These are phyloP conservation scores for sorghum (Sorghum bicolor) DNA, from an alignment of 176 grass and related monocot genomes.

Conservation along the genomic window Sorghum_bicolor_NCBIv3 NC_012874.2:3673001-3673500, in stretches of 20 bases:
- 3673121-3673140: too few species aligned
- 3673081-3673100: too few species aligned
- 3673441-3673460: constrained; percentile 90
- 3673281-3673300: neutral
- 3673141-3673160: too few species aligned
- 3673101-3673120: too few species aligned
- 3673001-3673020: too few species aligned
- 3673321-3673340: neutral
- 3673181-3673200: neutral
- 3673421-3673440: constrained; percentile 86
- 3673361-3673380: constrained; percentile 68
- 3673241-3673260: neutral
- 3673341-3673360: constrained; percentile 47
- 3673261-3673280: neutral
- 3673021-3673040: too few species aligned
- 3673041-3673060: too few species aligned
- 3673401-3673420: constrained; percentile 88
- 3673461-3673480: constrained; percentile 59
- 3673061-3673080: too few species aligned
- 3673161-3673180: too few species aligned
- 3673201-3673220: neutral
- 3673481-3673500: neutral
- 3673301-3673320: too few species aligned
- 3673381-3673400: constrained; percentile 62
- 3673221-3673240: neutral